Evolutionary conservation across 768 basidiomycete species (phyloP).

Genomic region (Leccinum aurantiacum): DNA sequence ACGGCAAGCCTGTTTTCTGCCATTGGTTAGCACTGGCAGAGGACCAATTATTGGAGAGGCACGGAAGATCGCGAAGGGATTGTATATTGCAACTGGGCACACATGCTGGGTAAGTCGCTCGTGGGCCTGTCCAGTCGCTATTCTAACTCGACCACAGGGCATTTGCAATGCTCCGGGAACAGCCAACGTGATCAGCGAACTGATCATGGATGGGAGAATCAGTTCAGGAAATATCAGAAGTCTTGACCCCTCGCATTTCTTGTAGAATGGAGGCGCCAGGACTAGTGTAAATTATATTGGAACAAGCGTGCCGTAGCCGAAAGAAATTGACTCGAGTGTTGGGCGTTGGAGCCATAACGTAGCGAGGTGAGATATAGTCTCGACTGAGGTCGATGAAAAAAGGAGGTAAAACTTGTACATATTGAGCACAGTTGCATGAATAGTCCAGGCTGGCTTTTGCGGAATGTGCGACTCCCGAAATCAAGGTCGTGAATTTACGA

Average conservation of each 20-base stretch:
- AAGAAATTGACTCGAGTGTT: not conserved
- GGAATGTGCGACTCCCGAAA: no score
- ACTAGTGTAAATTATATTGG: not conserved
- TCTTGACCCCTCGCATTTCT: conserved; percentile 42
- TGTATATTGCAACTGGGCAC: conserved; percentile 76
- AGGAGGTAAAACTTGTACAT: not conserved
- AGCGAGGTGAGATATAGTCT: not conserved
- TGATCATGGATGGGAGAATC: conserved; percentile 67
- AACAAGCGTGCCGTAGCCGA: not conserved
- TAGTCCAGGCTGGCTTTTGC: no score
- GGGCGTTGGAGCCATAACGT: not conserved
- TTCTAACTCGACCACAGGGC: conserved; percentile 43
- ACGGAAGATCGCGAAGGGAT: conserved; percentile 51
- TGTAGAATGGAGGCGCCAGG: conserved; percentile 21
- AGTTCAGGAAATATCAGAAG: conserved; percentile 53
- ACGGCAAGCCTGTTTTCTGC: conserved; percentile 78
- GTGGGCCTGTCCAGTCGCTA: not conserved
- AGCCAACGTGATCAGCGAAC: conserved; percentile 67
- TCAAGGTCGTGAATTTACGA: not conserved
- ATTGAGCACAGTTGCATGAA: not conserved
- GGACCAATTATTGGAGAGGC: conserved; percentile 76
- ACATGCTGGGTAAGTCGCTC: conserved; percentile 65
- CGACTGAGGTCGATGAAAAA: not conserved
- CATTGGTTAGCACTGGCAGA: conserved; percentile 51
- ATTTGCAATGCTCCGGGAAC: conserved; percentile 86